These are phyloP conservation scores for Trichaptum fuscoviolaceum DNA, from an alignment of 768 basidiomycete genomes.

Conservation along the genomic window DNA sequence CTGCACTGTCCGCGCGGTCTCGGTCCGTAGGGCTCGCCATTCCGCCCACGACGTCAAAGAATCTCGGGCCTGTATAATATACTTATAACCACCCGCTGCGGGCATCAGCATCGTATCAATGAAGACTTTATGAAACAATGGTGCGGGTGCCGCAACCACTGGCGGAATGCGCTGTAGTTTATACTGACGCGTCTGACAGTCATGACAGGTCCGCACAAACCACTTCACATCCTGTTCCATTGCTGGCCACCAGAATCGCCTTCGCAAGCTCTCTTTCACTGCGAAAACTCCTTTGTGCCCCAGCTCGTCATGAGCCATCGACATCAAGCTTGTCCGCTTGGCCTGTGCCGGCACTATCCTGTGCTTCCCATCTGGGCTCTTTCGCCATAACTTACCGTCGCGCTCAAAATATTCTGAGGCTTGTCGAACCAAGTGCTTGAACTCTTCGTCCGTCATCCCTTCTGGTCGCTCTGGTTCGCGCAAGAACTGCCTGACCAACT, in stretches of 20 bases:
- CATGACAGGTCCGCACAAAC: conserved; percentile 19
- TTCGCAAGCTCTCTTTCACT: conserved; percentile 9
- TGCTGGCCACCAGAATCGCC: conserved; percentile 27
- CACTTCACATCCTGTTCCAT: conserved; percentile 24
- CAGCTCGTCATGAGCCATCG: conserved; percentile 14
- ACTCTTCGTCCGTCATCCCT: conserved; percentile 1
- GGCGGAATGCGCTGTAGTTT: conserved; percentile 10
- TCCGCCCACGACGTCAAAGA: conserved; percentile 18
- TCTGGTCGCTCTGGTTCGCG: background rate
- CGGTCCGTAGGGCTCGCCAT: conserved; percentile 14
- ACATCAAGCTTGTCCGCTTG: conserved; percentile 9
- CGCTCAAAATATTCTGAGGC: conserved; percentile 6
- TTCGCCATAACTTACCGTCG: conserved; percentile 11
- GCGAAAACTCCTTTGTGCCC: conserved; percentile 19
- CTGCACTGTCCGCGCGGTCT: conserved; percentile 19
- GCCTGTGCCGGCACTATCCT: conserved; percentile 13
- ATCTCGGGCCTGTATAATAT: conserved; percentile 27
- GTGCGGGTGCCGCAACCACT: conserved; percentile 16
- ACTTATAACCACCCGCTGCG: conserved; percentile 18
- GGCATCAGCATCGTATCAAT: conserved; percentile 12
- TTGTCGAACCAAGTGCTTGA: conserved; percentile 5
- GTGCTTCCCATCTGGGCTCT: conserved; percentile 14
- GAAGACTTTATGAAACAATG: conserved; percentile 18
- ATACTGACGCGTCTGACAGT: conserved; percentile 2
- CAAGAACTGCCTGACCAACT: background rate